Evolutionary conservation across 805 yeast genomes (phyloP), one percentile per base, ranked within the genome.

Genomic region (Metschnikowia chrysomelidarum): DNA sequence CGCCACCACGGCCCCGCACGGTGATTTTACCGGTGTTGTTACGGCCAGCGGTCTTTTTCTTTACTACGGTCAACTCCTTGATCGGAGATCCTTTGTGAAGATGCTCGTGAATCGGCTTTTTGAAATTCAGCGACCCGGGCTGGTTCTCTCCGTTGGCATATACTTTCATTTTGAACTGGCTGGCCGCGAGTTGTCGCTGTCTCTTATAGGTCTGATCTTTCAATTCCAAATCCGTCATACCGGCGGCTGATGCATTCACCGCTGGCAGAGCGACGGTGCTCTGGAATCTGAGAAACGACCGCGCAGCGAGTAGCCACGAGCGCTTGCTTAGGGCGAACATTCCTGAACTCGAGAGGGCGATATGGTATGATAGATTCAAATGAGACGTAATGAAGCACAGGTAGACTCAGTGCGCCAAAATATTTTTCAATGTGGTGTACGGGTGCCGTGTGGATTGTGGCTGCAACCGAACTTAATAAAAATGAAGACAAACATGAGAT

Each of bases 1-100:
- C 98, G 53, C 98, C 98, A 59, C 98, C 98, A 60, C 94, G 79
- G 60, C 93, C 96, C 57, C 98, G 78, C 30, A 87, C 83, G 4
- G 96, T 87, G 52, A 93, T 87, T 49, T 76, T 75, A 48, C 98
- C 98, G 4, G 83, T 69, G 61, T 83, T 71, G 60, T 91, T 89
- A 67, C 98, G 81, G 46, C 98, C 98, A 35, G 95, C 83, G 30
- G 80, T 78, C 37, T 77, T 75, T 54, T 80, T 76, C 53, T 76
- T 77, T 12, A 88, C 76, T 21, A 73, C 73, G 0, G 98, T 91
- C 54, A 93, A 71, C 28, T 80, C 78, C 56, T 72, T 71, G 39
- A 83, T 64, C 1, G 98, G 96, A 36, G 81, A 71, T 7, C 96
- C 96, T 55, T 81, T 84, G 75, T 85, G 83, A 43, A 93, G 67